A percentile compares a stretch with the other conserved stretches of the same genome.
Conservation (phyloP, 2,329 filamentous ascomycete species). For the Fusarium odoratissimum region DNA sequence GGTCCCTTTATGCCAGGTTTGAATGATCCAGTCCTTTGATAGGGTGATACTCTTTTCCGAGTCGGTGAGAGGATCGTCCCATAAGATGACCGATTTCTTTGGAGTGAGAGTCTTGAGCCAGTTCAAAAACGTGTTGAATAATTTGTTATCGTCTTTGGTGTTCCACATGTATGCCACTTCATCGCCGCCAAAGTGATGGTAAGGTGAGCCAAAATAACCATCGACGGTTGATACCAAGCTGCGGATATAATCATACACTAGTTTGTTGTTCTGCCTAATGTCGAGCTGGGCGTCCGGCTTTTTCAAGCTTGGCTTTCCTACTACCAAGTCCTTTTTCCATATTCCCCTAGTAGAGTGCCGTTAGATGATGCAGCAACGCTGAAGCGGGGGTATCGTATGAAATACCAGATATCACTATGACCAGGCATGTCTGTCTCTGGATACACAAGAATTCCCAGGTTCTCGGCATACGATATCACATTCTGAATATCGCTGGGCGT, state of each 20-base stretch:
- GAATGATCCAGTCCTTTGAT: conserved; percentile 11
- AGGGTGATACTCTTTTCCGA: neutral
- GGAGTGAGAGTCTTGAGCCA: neutral
- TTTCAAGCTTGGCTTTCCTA: neutral
- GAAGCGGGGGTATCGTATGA: accelerated
- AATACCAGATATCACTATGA: conserved; percentile 13
- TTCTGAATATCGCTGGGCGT: neutral
- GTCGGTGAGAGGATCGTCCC: conserved; percentile 14
- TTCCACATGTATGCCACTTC: conserved; percentile 15
- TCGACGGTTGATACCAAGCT: neutral
- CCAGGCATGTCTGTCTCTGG: conserved; percentile 21
- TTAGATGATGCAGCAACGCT: neutral
- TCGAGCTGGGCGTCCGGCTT: neutral
- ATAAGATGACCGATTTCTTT: neutral
- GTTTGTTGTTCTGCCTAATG: neutral
- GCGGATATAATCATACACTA: neutral
- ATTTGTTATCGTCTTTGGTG: neutral
- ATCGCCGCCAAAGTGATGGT: conserved; percentile 14
- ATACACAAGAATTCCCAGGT: neutral
- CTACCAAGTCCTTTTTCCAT: conserved; percentile 10
- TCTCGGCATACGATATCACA: neutral
- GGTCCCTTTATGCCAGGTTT: conserved; percentile 11
- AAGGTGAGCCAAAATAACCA: neutral
- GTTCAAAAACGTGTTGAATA: conserved; percentile 1
- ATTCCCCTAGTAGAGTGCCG: neutral